These are phyloP conservation scores for Sporisorium iseilematis-ciliati DNA, from an alignment of 1,284 basidiomycete species.

Conservation along the genomic window DNA sequence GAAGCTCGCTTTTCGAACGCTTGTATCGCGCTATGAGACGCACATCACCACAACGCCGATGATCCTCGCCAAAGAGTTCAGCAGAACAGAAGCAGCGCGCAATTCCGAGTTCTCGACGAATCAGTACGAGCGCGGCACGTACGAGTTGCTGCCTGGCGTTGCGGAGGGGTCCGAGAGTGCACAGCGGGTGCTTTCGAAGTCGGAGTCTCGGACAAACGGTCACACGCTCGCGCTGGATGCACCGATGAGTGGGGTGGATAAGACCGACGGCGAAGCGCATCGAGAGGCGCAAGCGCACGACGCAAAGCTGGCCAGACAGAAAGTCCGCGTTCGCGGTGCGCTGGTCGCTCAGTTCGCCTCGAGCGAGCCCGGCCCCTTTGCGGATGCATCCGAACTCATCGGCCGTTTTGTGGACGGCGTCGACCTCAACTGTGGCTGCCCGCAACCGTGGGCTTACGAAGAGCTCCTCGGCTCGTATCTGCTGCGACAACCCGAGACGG, in stretches of 20 bases:
- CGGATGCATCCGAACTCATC: constrained; percentile 75
- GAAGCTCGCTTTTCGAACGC: constrained; percentile 75
- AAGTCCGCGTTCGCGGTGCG: constrained; percentile 71
- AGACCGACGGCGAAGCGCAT: constrained; percentile 19
- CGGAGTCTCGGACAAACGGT: not conserved
- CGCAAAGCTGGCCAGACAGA: constrained; percentile 24
- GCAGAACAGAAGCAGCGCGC: constrained; percentile 73
- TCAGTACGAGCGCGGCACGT: constrained; percentile 73
- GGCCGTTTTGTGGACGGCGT: constrained; percentile 74
- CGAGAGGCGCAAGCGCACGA: constrained; percentile 20
- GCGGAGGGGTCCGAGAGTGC: constrained; percentile 50
- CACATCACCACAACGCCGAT: constrained; percentile 77
- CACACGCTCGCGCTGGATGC: not conserved
- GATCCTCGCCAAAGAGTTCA: constrained; percentile 75
- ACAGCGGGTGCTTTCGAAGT: constrained; percentile 11
- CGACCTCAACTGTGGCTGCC: constrained; percentile 74
- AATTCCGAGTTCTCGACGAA: constrained; percentile 74
- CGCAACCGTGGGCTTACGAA: constrained; percentile 68
- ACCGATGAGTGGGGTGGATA: not conserved
- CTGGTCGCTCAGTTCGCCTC: constrained; percentile 76
- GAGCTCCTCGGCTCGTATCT: constrained; percentile 76
- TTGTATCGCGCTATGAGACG: constrained; percentile 74
- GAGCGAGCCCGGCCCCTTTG: constrained; percentile 72
- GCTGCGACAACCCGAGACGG: constrained; percentile 74
- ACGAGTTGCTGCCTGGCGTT: constrained; percentile 68